Conservation (phyloP, 495 filamentous ascomycete species). For the Penicillium goetzii region DNA sequence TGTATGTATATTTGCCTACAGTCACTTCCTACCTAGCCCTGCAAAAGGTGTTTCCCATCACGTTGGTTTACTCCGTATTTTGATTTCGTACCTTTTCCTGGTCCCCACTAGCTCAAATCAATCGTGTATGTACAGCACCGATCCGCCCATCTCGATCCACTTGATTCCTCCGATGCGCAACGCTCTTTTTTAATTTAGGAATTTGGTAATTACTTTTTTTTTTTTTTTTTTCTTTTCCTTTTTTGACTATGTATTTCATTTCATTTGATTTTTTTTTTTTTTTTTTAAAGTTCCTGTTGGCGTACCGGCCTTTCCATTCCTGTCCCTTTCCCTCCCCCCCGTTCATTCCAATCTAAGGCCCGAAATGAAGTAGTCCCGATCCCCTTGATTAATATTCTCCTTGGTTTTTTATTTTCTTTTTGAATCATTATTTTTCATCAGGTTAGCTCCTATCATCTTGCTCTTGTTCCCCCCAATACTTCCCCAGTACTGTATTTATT, state of each 20-base stretch:
- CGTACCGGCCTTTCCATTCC: conserved; percentile 9
- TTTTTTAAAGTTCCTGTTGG: conserved; percentile 21
- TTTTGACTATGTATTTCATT: too few relatives aligned
- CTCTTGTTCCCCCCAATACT: neutral
- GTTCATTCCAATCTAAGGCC: conserved; percentile 32
- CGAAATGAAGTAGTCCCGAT: conserved; percentile 36
- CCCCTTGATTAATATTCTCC: conserved; percentile 22
- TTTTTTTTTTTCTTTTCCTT: conserved; percentile 22
- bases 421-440: neutral
- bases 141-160: conserved; percentile 40
- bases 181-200: conserved; percentile 25
- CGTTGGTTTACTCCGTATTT: neutral
- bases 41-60: neutral
- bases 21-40: too few relatives aligned
- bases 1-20: too few relatives aligned
- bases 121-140: conserved; percentile 23
- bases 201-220: conserved; percentile 12
- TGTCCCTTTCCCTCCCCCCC: conserved; percentile 17
- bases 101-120: neutral
- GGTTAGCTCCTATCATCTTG: neutral
- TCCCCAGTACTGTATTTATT: neutral
- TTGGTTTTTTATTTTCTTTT: neutral
- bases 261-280: conserved; percentile 18
- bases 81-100: neutral
- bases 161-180: conserved; percentile 29